A percentile compares a stretch with the other conserved stretches of the same genome.
Conservation (phyloP, 345 rosid genomes). For the Camelina laxa region DNA sequence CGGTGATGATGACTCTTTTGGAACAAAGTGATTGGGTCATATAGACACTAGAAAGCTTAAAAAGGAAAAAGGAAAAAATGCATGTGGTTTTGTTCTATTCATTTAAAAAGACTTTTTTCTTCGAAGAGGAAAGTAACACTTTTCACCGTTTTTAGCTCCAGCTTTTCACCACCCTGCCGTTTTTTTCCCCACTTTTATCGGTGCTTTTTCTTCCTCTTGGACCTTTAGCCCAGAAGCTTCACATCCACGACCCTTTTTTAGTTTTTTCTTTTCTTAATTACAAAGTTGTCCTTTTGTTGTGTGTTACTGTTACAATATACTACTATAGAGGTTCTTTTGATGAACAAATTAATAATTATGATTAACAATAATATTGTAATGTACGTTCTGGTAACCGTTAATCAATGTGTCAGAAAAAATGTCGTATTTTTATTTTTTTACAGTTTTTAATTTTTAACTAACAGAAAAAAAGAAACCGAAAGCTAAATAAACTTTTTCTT, state of each 20-base stretch:
- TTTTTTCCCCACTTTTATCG: background rate
- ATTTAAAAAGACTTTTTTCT: background rate
- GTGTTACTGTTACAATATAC: background rate
- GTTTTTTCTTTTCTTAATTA: background rate
- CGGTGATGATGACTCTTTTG: conserved; percentile 23
- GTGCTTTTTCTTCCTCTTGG: background rate
- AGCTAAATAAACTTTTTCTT: too few species aligned
- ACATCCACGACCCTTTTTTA: conserved; percentile 9
- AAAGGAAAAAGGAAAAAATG: conserved; percentile 11
- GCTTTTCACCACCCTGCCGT: conserved; percentile 32
- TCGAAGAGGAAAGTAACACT: conserved; percentile 10
- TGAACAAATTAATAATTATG: background rate
- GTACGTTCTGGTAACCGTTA: conserved; percentile 34
- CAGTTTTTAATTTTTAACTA: background rate
- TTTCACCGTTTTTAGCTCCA: conserved; percentile 33
- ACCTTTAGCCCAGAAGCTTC: conserved; percentile 18
- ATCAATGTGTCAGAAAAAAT: conserved; percentile 31
- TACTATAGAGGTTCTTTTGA: background rate
- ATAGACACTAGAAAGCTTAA: conserved; percentile 15
- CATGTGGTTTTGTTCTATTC: conserved; percentile 31
- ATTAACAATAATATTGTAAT: conserved; percentile 20
- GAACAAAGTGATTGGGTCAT: conserved; percentile 9
- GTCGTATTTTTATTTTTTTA: background rate
- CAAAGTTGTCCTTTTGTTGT: background rate
- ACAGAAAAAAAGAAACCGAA: too few species aligned